Evolutionary conservation across 139 green algal species (phyloP).

Genomic region (Picochlorum sp.): DNA sequence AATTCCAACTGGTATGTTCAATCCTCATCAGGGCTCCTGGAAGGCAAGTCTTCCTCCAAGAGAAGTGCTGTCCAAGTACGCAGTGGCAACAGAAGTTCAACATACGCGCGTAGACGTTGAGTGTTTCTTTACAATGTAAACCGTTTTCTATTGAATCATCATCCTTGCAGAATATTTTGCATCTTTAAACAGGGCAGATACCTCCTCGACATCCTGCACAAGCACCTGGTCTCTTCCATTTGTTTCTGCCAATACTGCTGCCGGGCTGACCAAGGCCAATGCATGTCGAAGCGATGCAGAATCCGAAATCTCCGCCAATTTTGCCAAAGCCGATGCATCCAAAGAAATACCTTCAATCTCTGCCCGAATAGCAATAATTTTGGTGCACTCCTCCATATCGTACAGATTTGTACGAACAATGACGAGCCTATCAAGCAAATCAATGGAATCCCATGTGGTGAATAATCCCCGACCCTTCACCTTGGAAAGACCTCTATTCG

Average conservation of each 20-base stretch:
- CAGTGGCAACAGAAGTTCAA: background rate
- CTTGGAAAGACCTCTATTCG: constrained; percentile 90
- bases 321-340: constrained; percentile 79
- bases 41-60: background rate
- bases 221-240: constrained; percentile 50
- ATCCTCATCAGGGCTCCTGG: background rate
- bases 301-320: constrained; percentile 80
- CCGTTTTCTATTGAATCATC: constrained; percentile 66
- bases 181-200: constrained; percentile 80
- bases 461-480: constrained; percentile 80
- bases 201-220: constrained; percentile 69
- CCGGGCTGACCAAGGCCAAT: constrained; percentile 84
- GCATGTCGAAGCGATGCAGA: constrained; percentile 68
- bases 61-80: background rate
- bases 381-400: constrained; percentile 74
- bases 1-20: background rate
- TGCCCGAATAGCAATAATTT: constrained; percentile 85
- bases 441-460: constrained; percentile 93
- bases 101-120: no score
- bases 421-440: constrained; percentile 94
- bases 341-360: constrained; percentile 86
- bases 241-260: constrained; percentile 49
- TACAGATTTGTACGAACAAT: constrained; percentile 96
- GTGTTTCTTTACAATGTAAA: constrained; percentile 11
- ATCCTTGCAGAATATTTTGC: constrained; percentile 85